These are phyloP conservation scores for Cladosporium velox DNA, from an alignment of 2,329 filamentous ascomycete species.

Conservation along the genomic window DNA sequence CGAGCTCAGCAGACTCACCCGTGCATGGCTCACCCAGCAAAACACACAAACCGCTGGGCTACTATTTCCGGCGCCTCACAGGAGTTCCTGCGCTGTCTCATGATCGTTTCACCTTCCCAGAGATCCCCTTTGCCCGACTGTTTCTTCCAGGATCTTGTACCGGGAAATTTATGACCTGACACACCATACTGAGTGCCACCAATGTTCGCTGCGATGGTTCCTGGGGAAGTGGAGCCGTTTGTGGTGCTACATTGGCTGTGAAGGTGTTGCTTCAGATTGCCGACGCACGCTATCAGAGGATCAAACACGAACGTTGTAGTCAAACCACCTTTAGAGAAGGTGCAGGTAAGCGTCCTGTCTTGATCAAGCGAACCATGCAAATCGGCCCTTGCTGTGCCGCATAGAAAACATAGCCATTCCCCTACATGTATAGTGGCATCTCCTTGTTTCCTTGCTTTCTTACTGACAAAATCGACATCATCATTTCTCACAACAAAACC, in stretches of 20 bases:
- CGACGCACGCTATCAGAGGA: neutral
- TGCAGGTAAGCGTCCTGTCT: neutral
- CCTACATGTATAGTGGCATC: neutral
- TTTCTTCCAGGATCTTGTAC: neutral
- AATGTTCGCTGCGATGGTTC: neutral
- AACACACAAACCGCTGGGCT: neutral
- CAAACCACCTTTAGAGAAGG: neutral
- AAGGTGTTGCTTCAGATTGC: neutral
- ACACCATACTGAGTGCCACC: neutral
- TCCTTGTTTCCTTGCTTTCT: neutral
- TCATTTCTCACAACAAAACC: neutral
- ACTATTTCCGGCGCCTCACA: neutral
- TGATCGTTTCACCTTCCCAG: neutral
- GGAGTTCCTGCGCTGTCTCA: neutral
- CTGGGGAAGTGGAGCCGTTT: neutral
- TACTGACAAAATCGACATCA: neutral
- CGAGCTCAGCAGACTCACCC: neutral
- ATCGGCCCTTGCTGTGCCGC: neutral
- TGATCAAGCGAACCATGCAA: neutral
- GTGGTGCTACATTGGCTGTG: neutral
- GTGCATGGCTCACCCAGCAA: neutral
- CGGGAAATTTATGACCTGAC: neutral
- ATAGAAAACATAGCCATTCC: neutral
- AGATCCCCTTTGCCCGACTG: neutral
- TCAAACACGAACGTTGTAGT: neutral